These are phyloP conservation scores for Phaeosphaeria sp. DNA, from an alignment of 2,329 filamentous ascomycete genomes.

Conservation along the genomic window DNA sequence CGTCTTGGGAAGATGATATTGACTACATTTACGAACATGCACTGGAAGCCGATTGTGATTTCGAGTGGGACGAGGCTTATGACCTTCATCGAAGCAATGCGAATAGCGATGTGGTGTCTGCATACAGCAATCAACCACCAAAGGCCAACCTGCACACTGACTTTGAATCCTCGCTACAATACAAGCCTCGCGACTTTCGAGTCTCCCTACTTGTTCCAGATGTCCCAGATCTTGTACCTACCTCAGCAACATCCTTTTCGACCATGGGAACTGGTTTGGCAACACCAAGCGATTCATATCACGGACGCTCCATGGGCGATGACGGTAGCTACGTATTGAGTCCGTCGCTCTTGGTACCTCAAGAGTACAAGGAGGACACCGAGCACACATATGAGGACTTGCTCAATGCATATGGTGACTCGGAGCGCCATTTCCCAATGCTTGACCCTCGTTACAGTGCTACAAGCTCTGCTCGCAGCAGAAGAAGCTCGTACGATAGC, in stretches of 20 bases:
- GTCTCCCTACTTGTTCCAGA: constrained; percentile 38
- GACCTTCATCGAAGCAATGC: constrained; percentile 5
- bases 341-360: constrained; percentile 43
- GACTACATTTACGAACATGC: constrained; percentile 68
- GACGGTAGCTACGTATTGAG: constrained; percentile 47
- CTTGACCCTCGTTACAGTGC: constrained; percentile 48
- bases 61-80: constrained; percentile 60
- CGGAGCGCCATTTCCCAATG: constrained; percentile 56
- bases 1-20: constrained; percentile 67
- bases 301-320: constrained; percentile 7
- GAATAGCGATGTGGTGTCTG: constrained; percentile 1
- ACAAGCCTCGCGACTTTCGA: constrained; percentile 20
- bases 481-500: constrained; percentile 64
- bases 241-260: constrained; percentile 43
- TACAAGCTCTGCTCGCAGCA: constrained; percentile 55
- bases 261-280: constrained; percentile 35
- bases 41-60: constrained; percentile 66
- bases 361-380: constrained; percentile 42
- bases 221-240: constrained; percentile 43
- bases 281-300: constrained; percentile 37
- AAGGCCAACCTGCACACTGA: background rate
- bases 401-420: constrained; percentile 51
- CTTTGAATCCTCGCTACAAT: background rate
- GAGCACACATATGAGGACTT: constrained; percentile 49
- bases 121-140: constrained; percentile 1